Conservation (phyloP, 2,329 filamentous ascomycete genomes). For the Fonsecaea monophora region DNA sequence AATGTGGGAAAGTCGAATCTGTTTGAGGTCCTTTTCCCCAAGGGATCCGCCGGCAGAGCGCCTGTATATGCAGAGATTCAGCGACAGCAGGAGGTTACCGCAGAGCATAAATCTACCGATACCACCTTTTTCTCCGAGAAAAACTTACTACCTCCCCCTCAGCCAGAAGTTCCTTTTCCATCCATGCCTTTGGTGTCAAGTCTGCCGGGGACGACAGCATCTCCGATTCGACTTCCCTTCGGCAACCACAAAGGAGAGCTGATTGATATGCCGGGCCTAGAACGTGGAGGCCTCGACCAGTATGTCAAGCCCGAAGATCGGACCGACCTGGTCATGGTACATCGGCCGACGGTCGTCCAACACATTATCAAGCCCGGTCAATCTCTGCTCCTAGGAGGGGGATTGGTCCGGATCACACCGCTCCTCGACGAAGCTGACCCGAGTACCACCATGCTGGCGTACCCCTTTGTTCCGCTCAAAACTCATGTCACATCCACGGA, state of each 20-base stretch:
- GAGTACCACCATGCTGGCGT: constrained; percentile 69
- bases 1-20: constrained; percentile 97
- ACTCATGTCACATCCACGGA: constrained; percentile 78
- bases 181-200: constrained; percentile 85
- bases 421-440: constrained; percentile 44
- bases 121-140: constrained; percentile 41
- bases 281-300: constrained; percentile 73
- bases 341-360: constrained; percentile 75
- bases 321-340: constrained; percentile 76
- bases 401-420: constrained; percentile 86
- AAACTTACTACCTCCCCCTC: constrained; percentile 76
- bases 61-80: constrained; percentile 44
- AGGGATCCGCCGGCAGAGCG: constrained; percentile 66
- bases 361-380: constrained; percentile 74
- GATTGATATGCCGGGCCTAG: constrained; percentile 87
- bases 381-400: constrained; percentile 83
- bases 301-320: constrained; percentile 73
- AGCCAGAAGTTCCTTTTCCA: constrained; percentile 75
- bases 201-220: constrained; percentile 90
- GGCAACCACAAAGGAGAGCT: constrained; percentile 82
- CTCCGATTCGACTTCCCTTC: constrained; percentile 90
- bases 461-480: constrained; percentile 81
- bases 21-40: constrained; percentile 85
- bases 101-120: constrained; percentile 24
- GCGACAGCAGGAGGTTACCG: constrained; percentile 42